Evolutionary conservation across 192 early-diverging fungal species (phyloP).

Genomic region (Coemansia nantahalensis): DNA sequence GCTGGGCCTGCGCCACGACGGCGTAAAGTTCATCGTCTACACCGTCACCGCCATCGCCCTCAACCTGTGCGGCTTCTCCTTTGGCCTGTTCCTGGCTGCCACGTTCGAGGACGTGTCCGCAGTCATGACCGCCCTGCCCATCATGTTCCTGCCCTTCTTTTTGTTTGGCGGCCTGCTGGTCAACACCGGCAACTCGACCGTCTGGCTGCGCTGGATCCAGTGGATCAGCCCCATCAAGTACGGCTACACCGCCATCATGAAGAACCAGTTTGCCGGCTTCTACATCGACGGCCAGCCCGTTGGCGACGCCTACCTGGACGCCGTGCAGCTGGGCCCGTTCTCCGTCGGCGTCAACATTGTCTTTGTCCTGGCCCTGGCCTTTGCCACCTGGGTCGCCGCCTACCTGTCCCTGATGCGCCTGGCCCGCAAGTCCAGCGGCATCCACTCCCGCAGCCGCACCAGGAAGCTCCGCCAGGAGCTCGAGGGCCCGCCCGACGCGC

Average conservation of each 20-base stretch:
- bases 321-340: slow-evolving; percentile 35
- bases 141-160: slow-evolving; percentile 56
- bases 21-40: slow-evolving; percentile 45
- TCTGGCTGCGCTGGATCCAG: slow-evolving; percentile 55
- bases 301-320: slow-evolving; percentile 31
- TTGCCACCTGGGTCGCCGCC: slow-evolving; percentile 18
- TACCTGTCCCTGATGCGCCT: slow-evolving; percentile 34
- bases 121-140: slow-evolving; percentile 48
- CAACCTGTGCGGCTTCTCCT: slow-evolving; percentile 52
- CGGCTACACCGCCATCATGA: slow-evolving; percentile 52
- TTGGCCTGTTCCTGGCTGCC: slow-evolving; percentile 56
- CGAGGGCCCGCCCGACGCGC: slow-evolving; percentile 22
- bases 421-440: slow-evolving; percentile 9
- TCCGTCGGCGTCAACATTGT: slow-evolving; percentile 43
- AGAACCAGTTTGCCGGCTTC: slow-evolving; percentile 53
- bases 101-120: slow-evolving; percentile 47
- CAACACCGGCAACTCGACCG: slow-evolving; percentile 58
- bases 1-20: slow-evolving; percentile 51
- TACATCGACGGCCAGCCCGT: slow-evolving; percentile 27
- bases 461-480: slow-evolving; percentile 11
- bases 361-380: slow-evolving; percentile 20
- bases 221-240: slow-evolving; percentile 60
- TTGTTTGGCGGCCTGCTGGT: slow-evolving; percentile 61
- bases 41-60: slow-evolving; percentile 29
- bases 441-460: neutral